phyloP scores from a whole-genome alignment of 768 basidiomycete genomes.

The Termitomyces sp. region DNA sequence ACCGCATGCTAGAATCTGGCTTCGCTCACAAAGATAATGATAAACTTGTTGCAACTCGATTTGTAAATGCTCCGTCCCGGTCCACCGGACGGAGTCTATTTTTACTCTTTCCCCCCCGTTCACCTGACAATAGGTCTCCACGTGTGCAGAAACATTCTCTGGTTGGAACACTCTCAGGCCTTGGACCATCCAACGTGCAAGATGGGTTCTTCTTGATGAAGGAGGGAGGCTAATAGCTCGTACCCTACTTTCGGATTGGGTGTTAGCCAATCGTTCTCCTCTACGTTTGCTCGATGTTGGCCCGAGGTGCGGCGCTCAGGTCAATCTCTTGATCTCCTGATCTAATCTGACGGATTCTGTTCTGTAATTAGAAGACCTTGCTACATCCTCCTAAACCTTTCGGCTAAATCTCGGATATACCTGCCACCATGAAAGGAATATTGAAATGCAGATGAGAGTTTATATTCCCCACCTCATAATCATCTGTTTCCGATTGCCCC shows the following conservation, averaged over 20 bases:
- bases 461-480: not conserved
- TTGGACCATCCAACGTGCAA: not conserved
- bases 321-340: not conserved
- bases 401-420: constrained; percentile 2
- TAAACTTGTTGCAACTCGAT: not conserved
- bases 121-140: not conserved
- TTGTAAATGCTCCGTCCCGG: not conserved
- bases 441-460: not conserved
- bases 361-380: not conserved
- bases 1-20: no score
- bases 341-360: not conserved
- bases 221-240: not conserved
- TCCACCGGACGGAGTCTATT: not conserved
- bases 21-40: no score
- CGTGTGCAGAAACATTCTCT: not conserved
- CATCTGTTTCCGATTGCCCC: not conserved
- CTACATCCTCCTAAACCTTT: not conserved
- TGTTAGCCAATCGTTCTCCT: not conserved
- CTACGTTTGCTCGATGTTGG: not conserved
- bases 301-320: not conserved
- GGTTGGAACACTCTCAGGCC: not conserved
- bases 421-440: not conserved
- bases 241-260: not conserved
- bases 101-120: not conserved
- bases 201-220: not conserved